Base-by-base conservation (phyloP, 805 yeast genomes). In the Candida rishiriensis region DNA sequence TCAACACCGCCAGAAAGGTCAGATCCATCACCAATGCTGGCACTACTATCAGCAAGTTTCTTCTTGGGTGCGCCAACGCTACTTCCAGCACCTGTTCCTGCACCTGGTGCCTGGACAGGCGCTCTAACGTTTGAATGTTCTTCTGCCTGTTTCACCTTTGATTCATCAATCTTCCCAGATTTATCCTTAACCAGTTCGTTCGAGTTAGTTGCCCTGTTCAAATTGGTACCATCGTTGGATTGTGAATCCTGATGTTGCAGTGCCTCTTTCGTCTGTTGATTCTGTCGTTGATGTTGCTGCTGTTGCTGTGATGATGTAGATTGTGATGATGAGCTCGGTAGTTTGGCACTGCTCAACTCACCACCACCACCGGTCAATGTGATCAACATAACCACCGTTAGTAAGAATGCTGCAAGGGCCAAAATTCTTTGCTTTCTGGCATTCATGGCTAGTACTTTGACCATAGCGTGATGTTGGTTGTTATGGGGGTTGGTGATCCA, bases 341-440 rank as follows among this genome's bases (percentile, higher is more conserved):
- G 26, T 21, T 21, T 21, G 26, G 26, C 26, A 21, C 7, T 21
- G 26, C 26, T 21, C 4, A 7, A 21, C 7, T 21, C 7, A 10
- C 29, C 40, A 13, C 48, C 29, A 10, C 51, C 29, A 4, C 50
- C 50, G 2, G 54, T 29, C 29, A 64, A 50, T 10, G 70, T 59
- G 14, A 71, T 53, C 26, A 71, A 50, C 40, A 73, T 60, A 9
- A 73, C 51, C 7, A 70, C 44, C 3, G 70, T 55, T 16, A 73
- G 51, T 6, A 68, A 56, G 33, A 69, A 53, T 3, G 75, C 70
- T 14, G 76, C 69, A 16, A 73, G 56, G 9, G 67, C 68, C n/a
- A 71, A 50, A 26, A 69, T 57, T 47, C 75, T 60, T 31, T 64
- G 66, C 52, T 68, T 71, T 53, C 76, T 54, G 9, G 61, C 53